These are phyloP conservation scores for Cyberlindnera petersonii DNA, from an alignment of 805 yeast species.

Conservation along the genomic window DNA sequence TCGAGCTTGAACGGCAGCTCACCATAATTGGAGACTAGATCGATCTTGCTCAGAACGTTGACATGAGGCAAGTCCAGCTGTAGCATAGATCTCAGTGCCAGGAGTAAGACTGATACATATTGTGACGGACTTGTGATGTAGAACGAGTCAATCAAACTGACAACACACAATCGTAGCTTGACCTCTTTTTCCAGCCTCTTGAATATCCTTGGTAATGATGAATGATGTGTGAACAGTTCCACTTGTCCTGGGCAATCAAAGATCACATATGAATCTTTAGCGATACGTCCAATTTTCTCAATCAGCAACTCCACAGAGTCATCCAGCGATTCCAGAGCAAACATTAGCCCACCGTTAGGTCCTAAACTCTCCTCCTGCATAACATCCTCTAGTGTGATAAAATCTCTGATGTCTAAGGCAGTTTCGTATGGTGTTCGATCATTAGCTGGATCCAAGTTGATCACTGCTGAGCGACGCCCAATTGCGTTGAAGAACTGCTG, in stretches of 20 bases:
- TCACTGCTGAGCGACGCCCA: slow-evolving; percentile 80
- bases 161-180: slow-evolving; percentile 76
- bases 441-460: slow-evolving; percentile 92
- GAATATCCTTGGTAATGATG: slow-evolving; percentile 67
- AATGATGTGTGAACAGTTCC: slow-evolving; percentile 88
- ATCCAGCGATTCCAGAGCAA: slow-evolving; percentile 70
- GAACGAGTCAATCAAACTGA: slow-evolving; percentile 78
- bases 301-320: slow-evolving; percentile 56
- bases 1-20: slow-evolving; percentile 77
- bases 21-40: slow-evolving; percentile 72
- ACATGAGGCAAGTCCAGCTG: slow-evolving; percentile 91
- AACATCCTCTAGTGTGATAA: slow-evolving; percentile 68
- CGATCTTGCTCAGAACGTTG: slow-evolving; percentile 90
- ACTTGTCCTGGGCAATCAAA: slow-evolving; percentile 97
- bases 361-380: slow-evolving; percentile 73
- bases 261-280: slow-evolving; percentile 59
- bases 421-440: slow-evolving; percentile 67
- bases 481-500: slow-evolving; percentile 89
- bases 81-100: slow-evolving; percentile 87
- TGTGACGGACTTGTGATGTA: slow-evolving; percentile 85
- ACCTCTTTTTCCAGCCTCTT: slow-evolving; percentile 55
- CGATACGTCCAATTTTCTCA: slow-evolving; percentile 50
- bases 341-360: slow-evolving; percentile 87
- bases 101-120: slow-evolving; percentile 73
- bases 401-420: slow-evolving; percentile 75